Evolutionary conservation across 1,139 yeast genomes (phyloP).

Genomic region (Yamadazyma membranifaciens): DNA sequence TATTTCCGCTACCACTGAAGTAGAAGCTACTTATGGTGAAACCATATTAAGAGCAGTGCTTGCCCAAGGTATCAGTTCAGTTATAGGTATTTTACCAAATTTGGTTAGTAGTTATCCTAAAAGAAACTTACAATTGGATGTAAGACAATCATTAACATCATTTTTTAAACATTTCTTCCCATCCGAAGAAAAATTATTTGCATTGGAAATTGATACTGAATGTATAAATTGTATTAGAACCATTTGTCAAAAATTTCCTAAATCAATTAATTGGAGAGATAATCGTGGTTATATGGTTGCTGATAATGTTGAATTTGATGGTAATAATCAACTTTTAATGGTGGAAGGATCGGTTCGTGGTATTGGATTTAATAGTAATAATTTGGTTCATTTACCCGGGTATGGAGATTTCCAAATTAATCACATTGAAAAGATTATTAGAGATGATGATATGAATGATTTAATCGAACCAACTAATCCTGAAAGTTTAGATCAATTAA

Average conservation of each 20-base stretch:
- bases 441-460: conserved; percentile 29
- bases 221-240: conserved; percentile 68
- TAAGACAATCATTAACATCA: conserved; percentile 77
- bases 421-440: conserved; percentile 46
- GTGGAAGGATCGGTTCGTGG: conserved; percentile 90
- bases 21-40: conserved; percentile 78
- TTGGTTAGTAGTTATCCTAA: conserved; percentile 64
- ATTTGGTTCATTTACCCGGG: conserved; percentile 83
- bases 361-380: conserved; percentile 70
- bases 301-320: conserved; percentile 44
- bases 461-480: conserved; percentile 49
- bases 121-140: conserved; percentile 73
- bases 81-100: conserved; percentile 80
- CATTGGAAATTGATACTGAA: conserved; percentile 68
- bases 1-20: conserved; percentile 81
- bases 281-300: conserved; percentile 84
- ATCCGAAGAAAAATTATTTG: conserved; percentile 71
- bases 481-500: conserved; percentile 67
- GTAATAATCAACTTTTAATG: conserved; percentile 36
- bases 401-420: conserved; percentile 85
- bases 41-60: conserved; percentile 83
- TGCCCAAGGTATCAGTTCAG: conserved; percentile 88
- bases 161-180: conserved; percentile 92
- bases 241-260: conserved; percentile 84
- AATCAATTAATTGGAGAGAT: conserved; percentile 88